Evolutionary conservation across 1,284 basidiomycete species (phyloP), one percentile per base, ranked within the genome.

Genomic region (Taiwanofungus camphoratus): DNA sequence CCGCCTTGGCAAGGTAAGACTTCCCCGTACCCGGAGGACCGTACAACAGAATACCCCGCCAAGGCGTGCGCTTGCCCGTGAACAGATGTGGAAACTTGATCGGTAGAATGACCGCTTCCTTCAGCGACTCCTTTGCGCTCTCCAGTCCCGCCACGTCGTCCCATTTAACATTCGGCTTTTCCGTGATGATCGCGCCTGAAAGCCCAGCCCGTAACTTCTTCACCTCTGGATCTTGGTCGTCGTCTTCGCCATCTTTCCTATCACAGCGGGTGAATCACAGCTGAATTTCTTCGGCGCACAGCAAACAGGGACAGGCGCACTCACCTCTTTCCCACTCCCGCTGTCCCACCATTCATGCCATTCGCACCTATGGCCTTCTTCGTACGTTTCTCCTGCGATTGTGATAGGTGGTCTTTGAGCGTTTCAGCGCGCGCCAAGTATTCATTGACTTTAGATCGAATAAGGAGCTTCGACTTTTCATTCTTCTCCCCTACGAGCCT

Each of bases 21-120:
- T 97, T 92, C 38, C 93, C 90, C n/a, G 93, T 92, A 13, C 93
- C 89, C 0, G 93, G 93, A 15, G 93, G 95, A 0, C 95, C 95
- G 62, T 99, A 99, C 12, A 99, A 73, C 44, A 99, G 69, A 44
- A 99, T 99, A 7, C 95, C 95, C 41, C 77, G 77, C 95, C 95
- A 98, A 1, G 95, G 95, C 19, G 93, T 98, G 20, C 95, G 83
- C 66, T 98, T 98, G 36, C 95, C 96, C 0, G 93, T 97, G 67
- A 99, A 99, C 30, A 99, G 75, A 66, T 98, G 92, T 1, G 95
- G 95, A 60, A 98, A 98, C 66, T 98, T 98, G 76, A 98, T 97
- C 5, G 95, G 95, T 18, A 99, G 73, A 59, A 99, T 97, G 62
- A 99, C 96, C 27, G 96, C 95, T 65, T 99, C 95, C 66, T 99